Evolutionary conservation across 352 stramenopile species (phyloP).

Genomic region (Globisporangium spinosum): DNA sequence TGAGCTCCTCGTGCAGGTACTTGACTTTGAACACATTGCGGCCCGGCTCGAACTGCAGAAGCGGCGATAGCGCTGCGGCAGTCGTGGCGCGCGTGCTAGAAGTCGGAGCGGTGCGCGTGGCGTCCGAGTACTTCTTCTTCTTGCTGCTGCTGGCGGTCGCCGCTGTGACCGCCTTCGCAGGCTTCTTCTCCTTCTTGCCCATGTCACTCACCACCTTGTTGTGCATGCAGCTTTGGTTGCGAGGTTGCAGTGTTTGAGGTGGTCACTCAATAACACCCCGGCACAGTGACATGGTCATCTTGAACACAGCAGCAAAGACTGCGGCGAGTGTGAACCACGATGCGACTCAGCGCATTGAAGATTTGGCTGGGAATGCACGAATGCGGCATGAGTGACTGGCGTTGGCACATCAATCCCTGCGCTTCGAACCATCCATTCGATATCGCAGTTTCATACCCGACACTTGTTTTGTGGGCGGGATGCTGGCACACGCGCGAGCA

Average conservation of each 20-base stretch:
- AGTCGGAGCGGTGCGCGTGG: conserved; percentile 12
- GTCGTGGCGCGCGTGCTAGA: conserved; percentile 1
- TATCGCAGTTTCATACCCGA: too few species aligned
- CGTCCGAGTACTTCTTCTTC: conserved; percentile 21
- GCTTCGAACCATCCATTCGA: too few species aligned
- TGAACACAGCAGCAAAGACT: neutral
- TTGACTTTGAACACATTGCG: conserved; percentile 30
- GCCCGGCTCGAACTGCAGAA: conserved; percentile 45
- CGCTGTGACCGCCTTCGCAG: neutral
- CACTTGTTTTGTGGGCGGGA: too few species aligned
- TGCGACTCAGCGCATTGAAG: neutral
- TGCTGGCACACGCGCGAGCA: too few species aligned
- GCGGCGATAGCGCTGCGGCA: conserved; percentile 21
- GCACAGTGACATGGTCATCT: neutral
- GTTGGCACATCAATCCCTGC: too few species aligned
- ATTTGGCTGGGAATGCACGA: too few species aligned
- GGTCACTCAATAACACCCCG: neutral
- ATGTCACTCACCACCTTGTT: neutral
- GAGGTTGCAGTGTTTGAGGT: too few species aligned
- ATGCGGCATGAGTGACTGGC: too few species aligned
- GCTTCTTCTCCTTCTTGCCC: conserved; percentile 17
- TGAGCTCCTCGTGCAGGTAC: conserved; percentile 56
- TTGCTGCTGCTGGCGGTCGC: neutral
- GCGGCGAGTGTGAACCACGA: neutral
- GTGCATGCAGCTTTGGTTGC: too few species aligned